Conservation (phyloP, 257 asterid species). For the Penstemon newberryi region DNA sequence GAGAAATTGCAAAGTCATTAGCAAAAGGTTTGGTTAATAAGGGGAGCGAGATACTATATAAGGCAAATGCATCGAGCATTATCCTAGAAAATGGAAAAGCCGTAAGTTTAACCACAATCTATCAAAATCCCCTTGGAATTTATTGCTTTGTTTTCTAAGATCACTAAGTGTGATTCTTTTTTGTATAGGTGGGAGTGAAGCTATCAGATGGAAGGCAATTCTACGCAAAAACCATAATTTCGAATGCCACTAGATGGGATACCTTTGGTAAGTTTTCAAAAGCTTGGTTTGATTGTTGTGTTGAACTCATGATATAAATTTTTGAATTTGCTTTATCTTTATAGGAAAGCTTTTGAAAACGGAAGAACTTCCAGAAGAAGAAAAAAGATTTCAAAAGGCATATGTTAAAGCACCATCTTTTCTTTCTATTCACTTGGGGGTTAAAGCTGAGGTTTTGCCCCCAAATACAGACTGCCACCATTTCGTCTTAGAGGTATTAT, state of each 20-base stretch:
- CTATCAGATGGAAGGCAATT: constrained; percentile 82
- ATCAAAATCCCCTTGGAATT: constrained; percentile 1
- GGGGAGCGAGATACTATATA: constrained; percentile 79
- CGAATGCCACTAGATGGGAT: constrained; percentile 99
- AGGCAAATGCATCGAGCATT: constrained; percentile 79
- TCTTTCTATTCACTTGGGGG: constrained; percentile 93
- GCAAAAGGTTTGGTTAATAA: constrained; percentile 74
- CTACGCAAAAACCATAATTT: constrained; percentile 81
- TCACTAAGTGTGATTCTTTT: constrained; percentile 19
- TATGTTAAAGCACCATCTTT: constrained; percentile 98
- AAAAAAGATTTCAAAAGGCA: constrained; percentile 80
- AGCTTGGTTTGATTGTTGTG: constrained; percentile 25
- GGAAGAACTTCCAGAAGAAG: constrained; percentile 83
- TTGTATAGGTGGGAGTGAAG: constrained; percentile 84
- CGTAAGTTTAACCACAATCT: constrained; percentile 49
- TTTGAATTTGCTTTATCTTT: constrained; percentile 13
- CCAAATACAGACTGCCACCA: constrained; percentile 93
- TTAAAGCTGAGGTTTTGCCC: constrained; percentile 86
- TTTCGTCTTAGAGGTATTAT: constrained; percentile 77
- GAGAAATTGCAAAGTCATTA: constrained; percentile 88
- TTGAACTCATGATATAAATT: constrained; percentile 19
- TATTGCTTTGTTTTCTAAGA: constrained; percentile 15
- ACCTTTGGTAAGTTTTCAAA: constrained; percentile 72
- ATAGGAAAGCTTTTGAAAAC: constrained; percentile 78
- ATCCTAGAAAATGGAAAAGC: constrained; percentile 73